These are phyloP conservation scores for Chrysanthemum makinoi DNA, from an alignment of 129 eudicot species.

Conservation along the genomic window DNA sequence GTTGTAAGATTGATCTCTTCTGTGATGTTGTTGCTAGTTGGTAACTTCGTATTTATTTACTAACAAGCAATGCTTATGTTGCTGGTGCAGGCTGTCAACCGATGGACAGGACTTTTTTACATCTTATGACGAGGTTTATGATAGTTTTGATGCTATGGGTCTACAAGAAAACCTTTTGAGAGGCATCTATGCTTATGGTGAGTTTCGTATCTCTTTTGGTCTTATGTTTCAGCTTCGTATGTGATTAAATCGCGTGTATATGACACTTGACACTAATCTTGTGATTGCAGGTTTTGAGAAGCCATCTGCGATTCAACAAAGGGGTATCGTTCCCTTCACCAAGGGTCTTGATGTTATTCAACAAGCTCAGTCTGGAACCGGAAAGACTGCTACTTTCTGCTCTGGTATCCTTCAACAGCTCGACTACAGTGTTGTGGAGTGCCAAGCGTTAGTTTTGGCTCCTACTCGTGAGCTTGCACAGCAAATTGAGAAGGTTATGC, in stretches of 20 bases:
- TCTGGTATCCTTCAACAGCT: too few relatives aligned
- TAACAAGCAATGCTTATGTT: not conserved
- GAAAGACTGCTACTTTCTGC: not conserved
- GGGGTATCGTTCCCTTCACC: conserved; percentile 57
- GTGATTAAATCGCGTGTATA: too few relatives aligned
- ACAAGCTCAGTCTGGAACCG: conserved; percentile 63
- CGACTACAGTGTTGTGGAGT: too few relatives aligned
- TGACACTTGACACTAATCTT: too few relatives aligned
- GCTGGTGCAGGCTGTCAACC: conserved; percentile 35
- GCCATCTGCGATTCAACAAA: conserved; percentile 59
- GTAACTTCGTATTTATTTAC: not conserved
- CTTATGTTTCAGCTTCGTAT: not conserved
- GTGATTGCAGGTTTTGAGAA: conserved; percentile 48
- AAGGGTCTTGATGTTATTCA: conserved; percentile 60
- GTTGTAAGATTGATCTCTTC: conserved; percentile 35
- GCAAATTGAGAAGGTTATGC: too few relatives aligned
- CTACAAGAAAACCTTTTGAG: conserved; percentile 60
- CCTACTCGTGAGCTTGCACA: too few relatives aligned
- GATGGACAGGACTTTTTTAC: conserved; percentile 62
- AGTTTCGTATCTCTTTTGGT: not conserved
- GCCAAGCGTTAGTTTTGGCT: too few relatives aligned
- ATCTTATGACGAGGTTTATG: conserved; percentile 56
- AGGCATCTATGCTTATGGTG: conserved; percentile 68
- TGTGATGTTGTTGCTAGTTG: not conserved
- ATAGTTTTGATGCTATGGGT: conserved; percentile 58